Conservation (phyloP, 2,329 filamentous ascomycete species). For the Arthrobotrys sinensis region DNA sequence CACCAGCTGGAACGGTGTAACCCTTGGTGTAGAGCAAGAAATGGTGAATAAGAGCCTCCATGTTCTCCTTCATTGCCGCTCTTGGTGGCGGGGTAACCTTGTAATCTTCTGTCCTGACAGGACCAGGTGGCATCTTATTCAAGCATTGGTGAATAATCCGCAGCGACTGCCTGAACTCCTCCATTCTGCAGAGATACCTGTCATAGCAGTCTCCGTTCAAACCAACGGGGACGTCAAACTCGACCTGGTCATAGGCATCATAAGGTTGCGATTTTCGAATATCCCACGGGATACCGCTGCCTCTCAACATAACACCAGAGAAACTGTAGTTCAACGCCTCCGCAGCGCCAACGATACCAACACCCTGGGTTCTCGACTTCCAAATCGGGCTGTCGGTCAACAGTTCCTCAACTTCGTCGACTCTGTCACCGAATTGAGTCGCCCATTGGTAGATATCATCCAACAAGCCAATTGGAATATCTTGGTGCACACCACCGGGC, state of each 20-base stretch:
- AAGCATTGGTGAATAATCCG: slow-evolving; percentile 99
- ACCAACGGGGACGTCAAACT: slow-evolving; percentile 97
- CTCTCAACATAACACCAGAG: slow-evolving; percentile 96
- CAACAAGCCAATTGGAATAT: slow-evolving; percentile 91
- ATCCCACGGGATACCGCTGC: slow-evolving; percentile 96
- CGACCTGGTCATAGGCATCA: slow-evolving; percentile 96
- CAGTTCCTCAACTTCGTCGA: slow-evolving; percentile 98
- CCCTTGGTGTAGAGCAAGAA: slow-evolving; percentile 99
- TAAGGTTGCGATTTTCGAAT: slow-evolving; percentile 97
- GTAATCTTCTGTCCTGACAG: slow-evolving; percentile 97
- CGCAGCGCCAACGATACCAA: slow-evolving; percentile 90
- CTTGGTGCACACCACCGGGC: slow-evolving; percentile 95
- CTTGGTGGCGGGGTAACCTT: slow-evolving; percentile 97
- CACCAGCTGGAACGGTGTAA: slow-evolving; percentile 94
- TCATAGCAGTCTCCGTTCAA: slow-evolving; percentile 99
- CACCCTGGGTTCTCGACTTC: slow-evolving; percentile 90
- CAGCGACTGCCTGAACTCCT: slow-evolving; percentile 98
- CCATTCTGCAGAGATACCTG: slow-evolving; percentile 98
- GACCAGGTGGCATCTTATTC: slow-evolving; percentile 97
- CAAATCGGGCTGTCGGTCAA: slow-evolving; percentile 99
- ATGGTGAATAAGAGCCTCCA: slow-evolving; percentile 99
- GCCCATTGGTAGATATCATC: slow-evolving; percentile 99
- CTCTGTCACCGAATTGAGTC: slow-evolving; percentile 97
- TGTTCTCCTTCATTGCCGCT: slow-evolving; percentile 99
- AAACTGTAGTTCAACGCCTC: slow-evolving; percentile 99